Conservation (phyloP, 1,284 basidiomycete genomes). For the Cystobasidiaceae sp. region DNA sequence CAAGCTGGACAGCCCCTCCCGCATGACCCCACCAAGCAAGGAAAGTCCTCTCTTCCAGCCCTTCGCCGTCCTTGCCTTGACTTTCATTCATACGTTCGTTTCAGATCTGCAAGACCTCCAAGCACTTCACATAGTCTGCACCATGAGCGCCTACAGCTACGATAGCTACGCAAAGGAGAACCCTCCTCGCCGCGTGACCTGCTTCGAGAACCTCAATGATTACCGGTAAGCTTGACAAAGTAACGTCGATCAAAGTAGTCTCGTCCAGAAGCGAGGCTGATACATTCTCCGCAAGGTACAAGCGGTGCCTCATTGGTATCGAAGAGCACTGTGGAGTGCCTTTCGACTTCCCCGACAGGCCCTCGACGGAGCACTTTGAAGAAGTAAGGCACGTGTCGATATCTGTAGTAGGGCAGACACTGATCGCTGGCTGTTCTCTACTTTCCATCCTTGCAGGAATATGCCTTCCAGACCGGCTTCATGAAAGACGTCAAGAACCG, state of each 20-base stretch:
- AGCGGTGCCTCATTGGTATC: neutral
- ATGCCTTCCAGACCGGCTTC: neutral
- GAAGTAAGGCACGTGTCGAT: neutral
- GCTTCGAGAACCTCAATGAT: neutral
- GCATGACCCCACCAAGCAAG: too few species aligned
- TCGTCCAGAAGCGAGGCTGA: too few species aligned
- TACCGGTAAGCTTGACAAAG: neutral
- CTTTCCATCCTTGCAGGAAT: neutral
- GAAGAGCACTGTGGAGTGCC: neutral
- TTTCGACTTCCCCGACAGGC: neutral
- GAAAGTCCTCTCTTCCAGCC: too few species aligned
- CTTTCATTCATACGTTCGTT: too few species aligned
- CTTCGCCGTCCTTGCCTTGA: too few species aligned
- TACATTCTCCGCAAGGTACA: too few species aligned
- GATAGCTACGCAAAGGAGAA: neutral
- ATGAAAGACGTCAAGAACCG: neutral
- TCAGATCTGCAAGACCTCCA: too few species aligned
- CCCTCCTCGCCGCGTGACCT: neutral
- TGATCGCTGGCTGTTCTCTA: too few species aligned
- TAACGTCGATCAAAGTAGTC: too few species aligned
- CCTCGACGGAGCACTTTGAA: neutral
- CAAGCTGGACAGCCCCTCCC: too few species aligned
- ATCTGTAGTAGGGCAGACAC: neutral
- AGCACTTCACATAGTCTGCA: too few species aligned
- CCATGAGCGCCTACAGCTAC: too few species aligned